Base-by-base conservation (phyloP, 2,329 filamentous ascomycete genomes). In the Ciborinia camelliae region DNA sequence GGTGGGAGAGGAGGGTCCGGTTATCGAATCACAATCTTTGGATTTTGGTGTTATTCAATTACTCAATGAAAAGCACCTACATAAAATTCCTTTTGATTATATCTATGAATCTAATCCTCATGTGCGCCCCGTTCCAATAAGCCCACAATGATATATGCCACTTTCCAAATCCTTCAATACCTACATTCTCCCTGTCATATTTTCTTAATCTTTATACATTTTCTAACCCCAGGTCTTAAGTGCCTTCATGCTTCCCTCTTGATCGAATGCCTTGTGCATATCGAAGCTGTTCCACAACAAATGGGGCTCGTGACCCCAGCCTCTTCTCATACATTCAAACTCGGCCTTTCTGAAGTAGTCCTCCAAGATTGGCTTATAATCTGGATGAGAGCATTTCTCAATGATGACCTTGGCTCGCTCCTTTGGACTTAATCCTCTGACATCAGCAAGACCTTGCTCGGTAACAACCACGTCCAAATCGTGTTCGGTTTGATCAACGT, bases 401-500 rank as follows among this genome's bases (percentile, higher is more conserved):
- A 96, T 94, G 74, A 96, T 96, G 70, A 93, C 89, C 55, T 90
- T 82, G 14, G 92, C 91, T 53, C 92, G 82, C 81, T 96, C 91
- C 62, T 87, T 84, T 0, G 92, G 92, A 69, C 85, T 87, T 70
- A 96, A 81, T 60, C 92, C 92, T 50, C 91, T 86, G 1, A 96
- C 92, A 73, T 96, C 92, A 35, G 92, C 92, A 30, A 96, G 84
- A 65, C 92, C 92, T 76, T 84, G 78, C 77, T 85, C 81, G 28
- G 84, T 86, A n/a, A 96, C 92, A 53, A 96, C 79, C n/a, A 96
- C 87, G 72, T 96, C 92, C 47, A 96, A 83, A 75, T 96, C 92
- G 77, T 96, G 92, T 80, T 96, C 92, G 0, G 92, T 96, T 83
- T 96, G 92, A 78, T 96, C 92, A 70, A 96, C 82, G 79, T 96